These are phyloP conservation scores for Colletotrichum simmondsii DNA, from an alignment of 2,329 filamentous ascomycete species.

Conservation along the genomic window DNA sequence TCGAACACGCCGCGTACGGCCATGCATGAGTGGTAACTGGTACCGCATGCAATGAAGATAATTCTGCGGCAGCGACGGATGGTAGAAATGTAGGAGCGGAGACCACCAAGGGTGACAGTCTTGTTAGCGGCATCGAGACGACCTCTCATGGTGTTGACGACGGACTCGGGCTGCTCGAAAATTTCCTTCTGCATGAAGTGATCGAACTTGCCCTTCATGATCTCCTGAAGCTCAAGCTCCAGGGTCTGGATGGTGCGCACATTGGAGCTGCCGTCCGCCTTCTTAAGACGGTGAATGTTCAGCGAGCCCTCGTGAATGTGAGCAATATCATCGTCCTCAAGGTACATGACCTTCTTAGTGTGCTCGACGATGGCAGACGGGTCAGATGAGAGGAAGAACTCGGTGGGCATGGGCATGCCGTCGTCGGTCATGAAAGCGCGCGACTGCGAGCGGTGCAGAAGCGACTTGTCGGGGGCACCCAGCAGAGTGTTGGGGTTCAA, in stretches of 20 bases:
- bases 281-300: slow-evolving; percentile 98
- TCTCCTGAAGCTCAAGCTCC: slow-evolving; percentile 98
- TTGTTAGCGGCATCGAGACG: slow-evolving; percentile 94
- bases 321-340: slow-evolving; percentile 99
- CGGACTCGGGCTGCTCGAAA: slow-evolving; percentile 99
- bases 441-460: slow-evolving; percentile 97
- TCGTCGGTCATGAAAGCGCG: slow-evolving; percentile 99
- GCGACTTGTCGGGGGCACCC: slow-evolving; percentile 94
- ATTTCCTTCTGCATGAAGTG: slow-evolving; percentile 99
- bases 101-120: slow-evolving; percentile 92
- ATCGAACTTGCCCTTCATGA: slow-evolving; percentile 99
- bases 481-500: slow-evolving; percentile 77
- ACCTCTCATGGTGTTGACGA: slow-evolving; percentile 99
- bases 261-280: slow-evolving; percentile 96
- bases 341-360: slow-evolving; percentile 99
- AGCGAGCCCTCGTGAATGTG: slow-evolving; percentile 99
- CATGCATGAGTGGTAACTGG: slow-evolving; percentile 99
- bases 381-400: slow-evolving; percentile 99
- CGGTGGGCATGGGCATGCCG: slow-evolving; percentile 95
- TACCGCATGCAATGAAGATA: slow-evolving; percentile 99
- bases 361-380: slow-evolving; percentile 98
- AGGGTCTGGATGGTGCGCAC: slow-evolving; percentile 98
- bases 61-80: slow-evolving; percentile 97
- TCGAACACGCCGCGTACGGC: slow-evolving; percentile 98
- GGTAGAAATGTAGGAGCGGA: slow-evolving; percentile 95